Evolutionary conservation across 2,329 filamentous ascomycete species (phyloP).

Genomic region (Fusarium succisae): DNA sequence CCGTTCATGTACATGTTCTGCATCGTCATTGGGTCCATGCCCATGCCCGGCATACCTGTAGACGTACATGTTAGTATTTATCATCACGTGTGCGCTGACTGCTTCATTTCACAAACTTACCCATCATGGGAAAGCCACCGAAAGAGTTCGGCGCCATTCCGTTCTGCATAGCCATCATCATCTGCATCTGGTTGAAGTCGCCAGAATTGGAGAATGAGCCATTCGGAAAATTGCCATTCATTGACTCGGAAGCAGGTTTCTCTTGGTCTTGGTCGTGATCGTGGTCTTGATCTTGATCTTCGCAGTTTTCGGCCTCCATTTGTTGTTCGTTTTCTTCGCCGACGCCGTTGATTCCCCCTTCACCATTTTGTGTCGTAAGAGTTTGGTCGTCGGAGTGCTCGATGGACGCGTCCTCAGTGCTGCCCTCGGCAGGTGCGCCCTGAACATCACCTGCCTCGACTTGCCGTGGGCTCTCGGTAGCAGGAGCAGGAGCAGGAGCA

Average conservation of each 20-base stretch:
- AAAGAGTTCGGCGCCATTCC: constrained; percentile 67
- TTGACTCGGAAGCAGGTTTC: constrained; percentile 49
- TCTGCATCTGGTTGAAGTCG: constrained; percentile 81
- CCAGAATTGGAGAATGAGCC: constrained; percentile 70
- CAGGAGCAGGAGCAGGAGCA: not conserved
- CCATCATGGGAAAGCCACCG: constrained; percentile 81
- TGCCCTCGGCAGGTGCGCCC: constrained; percentile 15
- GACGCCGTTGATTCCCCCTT: constrained; percentile 36
- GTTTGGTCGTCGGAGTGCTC: constrained; percentile 35
- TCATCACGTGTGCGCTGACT: not conserved
- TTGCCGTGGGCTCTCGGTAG: constrained; percentile 2
- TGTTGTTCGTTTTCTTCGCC: constrained; percentile 37
- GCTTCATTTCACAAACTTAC: constrained; percentile 63
- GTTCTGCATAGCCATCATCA: constrained; percentile 81
- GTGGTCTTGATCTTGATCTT: constrained; percentile 42
- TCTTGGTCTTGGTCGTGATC: constrained; percentile 35
- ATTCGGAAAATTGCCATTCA: constrained; percentile 61
- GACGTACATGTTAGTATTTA: constrained; percentile 42
- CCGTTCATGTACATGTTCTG: constrained; percentile 83
- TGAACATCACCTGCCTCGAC: constrained; percentile 28
- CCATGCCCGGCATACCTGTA: constrained; percentile 81
- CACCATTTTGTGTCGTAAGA: constrained; percentile 29
- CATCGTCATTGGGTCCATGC: constrained; percentile 83
- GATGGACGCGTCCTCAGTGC: constrained; percentile 22
- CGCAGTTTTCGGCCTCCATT: constrained; percentile 44